Evolutionary conservation across 164 flowering plant genomes (phyloP).

Genomic region (Cinnamomum chago): DNA sequence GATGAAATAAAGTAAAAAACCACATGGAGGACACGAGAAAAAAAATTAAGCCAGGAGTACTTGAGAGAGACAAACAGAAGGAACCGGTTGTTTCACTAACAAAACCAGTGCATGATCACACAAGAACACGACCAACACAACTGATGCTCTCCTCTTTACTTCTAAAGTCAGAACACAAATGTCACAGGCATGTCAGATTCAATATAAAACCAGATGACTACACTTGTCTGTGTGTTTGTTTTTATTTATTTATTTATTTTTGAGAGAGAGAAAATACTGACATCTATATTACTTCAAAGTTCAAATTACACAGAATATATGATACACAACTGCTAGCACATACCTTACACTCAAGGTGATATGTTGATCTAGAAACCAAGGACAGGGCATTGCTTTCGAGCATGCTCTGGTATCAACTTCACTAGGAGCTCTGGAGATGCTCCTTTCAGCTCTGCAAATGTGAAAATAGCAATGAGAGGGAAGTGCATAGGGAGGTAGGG

Average conservation of each 20-base stretch:
- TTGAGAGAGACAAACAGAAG: background rate
- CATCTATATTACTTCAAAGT: background rate
- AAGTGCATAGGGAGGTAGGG: conserved; percentile 1
- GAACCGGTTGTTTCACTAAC: background rate
- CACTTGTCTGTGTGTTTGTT: background rate
- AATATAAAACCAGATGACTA: background rate
- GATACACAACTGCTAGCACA: conserved; percentile 4
- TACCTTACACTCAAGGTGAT: conserved; percentile 3
- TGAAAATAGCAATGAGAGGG: background rate
- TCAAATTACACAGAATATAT: conserved; percentile 3
- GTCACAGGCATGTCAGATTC: background rate
- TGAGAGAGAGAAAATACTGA: background rate
- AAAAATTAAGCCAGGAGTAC: background rate
- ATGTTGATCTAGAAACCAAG: conserved; percentile 23
- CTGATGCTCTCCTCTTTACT: background rate
- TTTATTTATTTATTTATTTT: no score
- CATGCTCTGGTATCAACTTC: conserved; percentile 33
- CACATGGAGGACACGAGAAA: background rate
- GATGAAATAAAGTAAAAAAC: background rate
- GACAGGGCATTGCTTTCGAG: conserved; percentile 33
- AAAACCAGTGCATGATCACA: background rate
- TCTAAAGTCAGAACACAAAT: background rate
- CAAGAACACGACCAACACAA: background rate
- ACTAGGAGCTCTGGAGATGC: conserved; percentile 27
- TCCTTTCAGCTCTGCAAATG: conserved; percentile 31